Conservation (phyloP, 2,329 filamentous ascomycete species). For the Dactylellina parvicollis region DNA sequence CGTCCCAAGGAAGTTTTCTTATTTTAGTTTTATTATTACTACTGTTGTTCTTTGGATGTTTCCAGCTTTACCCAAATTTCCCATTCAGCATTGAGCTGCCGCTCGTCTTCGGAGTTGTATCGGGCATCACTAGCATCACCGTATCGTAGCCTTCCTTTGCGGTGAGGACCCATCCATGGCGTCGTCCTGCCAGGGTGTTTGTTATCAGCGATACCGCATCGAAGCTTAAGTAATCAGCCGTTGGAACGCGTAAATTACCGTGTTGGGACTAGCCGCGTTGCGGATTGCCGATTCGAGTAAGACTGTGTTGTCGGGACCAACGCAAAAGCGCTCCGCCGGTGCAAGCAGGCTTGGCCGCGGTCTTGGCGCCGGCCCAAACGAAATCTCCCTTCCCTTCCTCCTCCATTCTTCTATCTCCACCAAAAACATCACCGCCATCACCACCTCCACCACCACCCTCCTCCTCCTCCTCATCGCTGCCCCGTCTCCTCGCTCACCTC, state of each 20-base stretch:
- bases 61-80: not conserved
- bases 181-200: too few species aligned
- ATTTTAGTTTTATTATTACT: constrained; percentile 8
- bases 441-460: constrained; percentile 20
- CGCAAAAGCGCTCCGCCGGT: constrained; percentile 34
- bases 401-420: constrained; percentile 38
- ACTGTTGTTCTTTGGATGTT: not conserved
- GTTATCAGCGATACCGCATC: not conserved
- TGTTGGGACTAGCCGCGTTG: not conserved
- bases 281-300: constrained; percentile 8
- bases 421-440: constrained; percentile 27
- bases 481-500: not conserved
- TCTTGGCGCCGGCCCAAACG: constrained; percentile 37
- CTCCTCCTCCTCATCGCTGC: not conserved
- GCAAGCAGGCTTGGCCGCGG: constrained; percentile 7
- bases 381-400: constrained; percentile 33
- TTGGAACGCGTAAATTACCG: constrained; percentile 23
- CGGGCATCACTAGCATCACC: too few species aligned
- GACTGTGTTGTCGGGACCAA: constrained; percentile 19
- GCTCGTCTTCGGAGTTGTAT: too few species aligned
- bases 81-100: not conserved
- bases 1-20: constrained; percentile 44
- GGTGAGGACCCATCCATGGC: too few species aligned
- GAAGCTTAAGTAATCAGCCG: constrained; percentile 14
- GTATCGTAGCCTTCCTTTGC: not conserved